Evolutionary conservation across 2,329 filamentous ascomycete genomes (phyloP), one percentile per base, ranked within the genome.

Genomic region (Emergomyces orientalis): DNA sequence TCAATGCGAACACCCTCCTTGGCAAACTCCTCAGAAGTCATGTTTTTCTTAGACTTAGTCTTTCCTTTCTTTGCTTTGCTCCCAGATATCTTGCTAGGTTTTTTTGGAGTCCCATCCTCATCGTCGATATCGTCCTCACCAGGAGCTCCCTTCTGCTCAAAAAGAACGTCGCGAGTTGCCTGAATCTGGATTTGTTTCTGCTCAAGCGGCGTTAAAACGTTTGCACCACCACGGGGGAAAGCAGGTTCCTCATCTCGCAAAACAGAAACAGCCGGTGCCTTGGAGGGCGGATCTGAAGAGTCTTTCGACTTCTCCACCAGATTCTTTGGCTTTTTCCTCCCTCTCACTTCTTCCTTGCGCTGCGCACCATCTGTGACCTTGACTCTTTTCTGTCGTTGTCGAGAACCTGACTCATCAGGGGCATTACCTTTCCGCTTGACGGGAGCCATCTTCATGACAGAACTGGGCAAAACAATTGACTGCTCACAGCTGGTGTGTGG

Each of bases 151-250:
- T 88, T 83, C 69, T 95, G 88, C 76, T 97, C 94, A 73, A 93
- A 94, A 47, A 95, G 80, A 49, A 92, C 94, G 80, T 99, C 94
- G 69, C 88, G 87, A 72, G 89, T 94, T 55, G 94, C 94, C 76
- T 97, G 89, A 63, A 95, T 88, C 71, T 94, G 88, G 66, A 99
- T 97, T 76, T 97, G 91, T 78, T 96, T 97, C 73, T 95, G 89
- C 75, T 99, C 94, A 60, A 99, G 80, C 25, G 94, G 92, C 1
- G 94, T 97, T 73, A 99, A 79, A 60, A 96, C 82, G 72, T 90
- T 95, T 61, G 86, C 93, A 52, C 94, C 95, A 62, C 94, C 94
- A 81, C 94, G 86, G 68, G 94, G 93, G 71, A 99, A 99, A 54
- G 93, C 82, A 41, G 87, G 87, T 73, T 97, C 94, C 68, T 97